phyloP scores from a whole-genome alignment of 2,329 filamentous ascomycete species.

The Geosmithia flava region DNA sequence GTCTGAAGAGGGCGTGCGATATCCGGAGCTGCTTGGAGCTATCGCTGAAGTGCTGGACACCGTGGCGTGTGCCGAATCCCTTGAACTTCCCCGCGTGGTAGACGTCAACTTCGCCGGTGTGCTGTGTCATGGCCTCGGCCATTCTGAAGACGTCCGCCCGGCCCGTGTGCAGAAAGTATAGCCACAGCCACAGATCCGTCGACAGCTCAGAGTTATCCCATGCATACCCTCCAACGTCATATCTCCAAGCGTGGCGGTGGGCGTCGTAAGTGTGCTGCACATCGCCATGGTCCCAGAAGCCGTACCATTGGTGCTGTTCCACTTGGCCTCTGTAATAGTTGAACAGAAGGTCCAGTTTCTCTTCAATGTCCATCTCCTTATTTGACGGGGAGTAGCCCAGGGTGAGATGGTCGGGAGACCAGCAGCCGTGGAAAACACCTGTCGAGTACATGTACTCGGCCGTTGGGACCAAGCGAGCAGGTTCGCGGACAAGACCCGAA shows the following conservation, averaged over 20 bases:
- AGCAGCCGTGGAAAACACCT: slow-evolving; percentile 38
- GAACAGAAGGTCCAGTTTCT: slow-evolving; percentile 39
- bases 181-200: slow-evolving; percentile 49
- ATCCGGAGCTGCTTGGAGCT: slow-evolving; percentile 50
- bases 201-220: slow-evolving; percentile 55
- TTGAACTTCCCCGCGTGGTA: slow-evolving; percentile 46
- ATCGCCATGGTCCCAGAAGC: slow-evolving; percentile 49
- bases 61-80: slow-evolving; percentile 48
- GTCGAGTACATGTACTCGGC: slow-evolving; percentile 34
- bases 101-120: slow-evolving; percentile 47
- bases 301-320: slow-evolving; percentile 46
- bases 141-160: slow-evolving; percentile 42
- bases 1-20: slow-evolving; percentile 39
- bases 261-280: slow-evolving; percentile 48
- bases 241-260: slow-evolving; percentile 46
- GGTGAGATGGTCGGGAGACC: slow-evolving; percentile 16
- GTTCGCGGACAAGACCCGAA: slow-evolving; percentile 30
- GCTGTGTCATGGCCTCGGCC: slow-evolving; percentile 43
- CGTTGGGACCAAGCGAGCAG: slow-evolving; percentile 35
- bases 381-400: slow-evolving; percentile 15
- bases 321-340: slow-evolving; percentile 42
- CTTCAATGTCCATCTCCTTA: slow-evolving; percentile 28
- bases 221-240: slow-evolving; percentile 49
- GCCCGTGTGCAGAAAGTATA: slow-evolving; percentile 46
- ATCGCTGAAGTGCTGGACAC: slow-evolving; percentile 49